Evolutionary conservation across 768 basidiomycete genomes (phyloP), one percentile per base, ranked within the genome.

Genomic region (Phylloporus rhodoxanthus): DNA sequence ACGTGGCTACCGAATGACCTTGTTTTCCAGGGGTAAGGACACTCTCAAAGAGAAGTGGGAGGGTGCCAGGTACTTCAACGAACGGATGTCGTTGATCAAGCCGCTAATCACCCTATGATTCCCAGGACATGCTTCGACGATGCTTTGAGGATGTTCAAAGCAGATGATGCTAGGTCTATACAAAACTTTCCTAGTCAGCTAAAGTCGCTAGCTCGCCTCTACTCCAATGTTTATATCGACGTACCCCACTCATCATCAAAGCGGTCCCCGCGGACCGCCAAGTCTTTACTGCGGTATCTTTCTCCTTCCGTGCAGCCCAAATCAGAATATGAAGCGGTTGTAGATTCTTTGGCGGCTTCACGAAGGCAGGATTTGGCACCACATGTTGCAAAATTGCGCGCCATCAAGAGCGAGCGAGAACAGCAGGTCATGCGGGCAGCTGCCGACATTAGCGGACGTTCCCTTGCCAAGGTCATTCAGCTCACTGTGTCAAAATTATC

Each of bases 21-120:
- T 98, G 29, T 98, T 96, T 63, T 85, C 83, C 28, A 70, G 75
- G 1, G 87, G 88, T 14, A 87, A 81, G 52, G 83, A 94, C 61
- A 60, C 79, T 1, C 72, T 75, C 14, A 84, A 86, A 58, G 91
- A 92, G 63, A 82, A 88, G 57, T 99, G 96, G 96, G 90, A 95
- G 37, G 96, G 96, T 10, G 82, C 91, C 32, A 77, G 79, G 80
- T 81, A 56, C 17, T 59, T 14, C 26, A 8, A 40, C n/a, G 33
- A 11, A 2, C 21, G 19, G 1, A n/a, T 7, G 14, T n/a, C 23
- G 5, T 46, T 15, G 3, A 28, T 40, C 36, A 34, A 29, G 4
- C 34, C 5, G 3, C 47, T 55, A 11, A 60, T 19, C 23, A 30
- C 36, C 26, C 32, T 20, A 20, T 30, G 14, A n/a, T 50, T 53